Evolutionary conservation across 495 filamentous ascomycete genomes (phyloP).

Genomic region (Lophium mytilinum): DNA sequence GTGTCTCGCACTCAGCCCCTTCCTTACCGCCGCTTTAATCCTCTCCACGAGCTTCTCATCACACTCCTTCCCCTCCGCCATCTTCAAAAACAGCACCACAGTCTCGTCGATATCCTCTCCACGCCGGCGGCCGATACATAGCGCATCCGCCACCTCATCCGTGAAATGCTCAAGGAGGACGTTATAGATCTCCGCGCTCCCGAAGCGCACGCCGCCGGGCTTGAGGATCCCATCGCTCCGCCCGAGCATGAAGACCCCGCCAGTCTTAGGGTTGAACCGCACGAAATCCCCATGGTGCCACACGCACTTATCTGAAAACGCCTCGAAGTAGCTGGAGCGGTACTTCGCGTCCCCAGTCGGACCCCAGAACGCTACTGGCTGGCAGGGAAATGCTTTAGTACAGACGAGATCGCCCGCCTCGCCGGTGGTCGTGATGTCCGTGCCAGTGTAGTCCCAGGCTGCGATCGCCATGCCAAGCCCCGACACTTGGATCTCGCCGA

Average conservation of each 20-base stretch:
- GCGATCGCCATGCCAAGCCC: constrained; percentile 86
- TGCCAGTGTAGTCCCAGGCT: constrained; percentile 59
- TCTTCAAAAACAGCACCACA: constrained; percentile 77
- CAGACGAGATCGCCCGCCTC: constrained; percentile 89
- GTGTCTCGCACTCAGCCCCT: constrained; percentile 75
- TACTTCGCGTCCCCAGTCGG: constrained; percentile 63
- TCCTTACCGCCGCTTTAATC: constrained; percentile 57
- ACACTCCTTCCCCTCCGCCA: constrained; percentile 48
- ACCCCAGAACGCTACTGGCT: constrained; percentile 85
- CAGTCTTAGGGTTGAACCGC: constrained; percentile 61
- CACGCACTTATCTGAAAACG: constrained; percentile 49
- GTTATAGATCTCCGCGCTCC: constrained; percentile 84
- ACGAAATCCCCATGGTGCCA: constrained; percentile 98
- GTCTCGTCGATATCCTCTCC: constrained; percentile 71
- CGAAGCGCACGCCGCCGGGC: constrained; percentile 69
- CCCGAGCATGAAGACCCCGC: constrained; percentile 76
- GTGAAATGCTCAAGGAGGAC: constrained; percentile 74
- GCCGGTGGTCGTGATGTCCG: constrained; percentile 46
- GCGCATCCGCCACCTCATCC: constrained; percentile 66
- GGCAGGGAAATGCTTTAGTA: constrained; percentile 75
- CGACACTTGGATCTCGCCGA: constrained; percentile 82
- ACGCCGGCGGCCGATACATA: constrained; percentile 73
- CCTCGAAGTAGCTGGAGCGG: constrained; percentile 75
- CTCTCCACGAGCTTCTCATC: constrained; percentile 43
- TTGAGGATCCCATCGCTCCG: constrained; percentile 73